Conservation (phyloP, 2,329 filamentous ascomycete species). For the Alternaria gaisen region DNA sequence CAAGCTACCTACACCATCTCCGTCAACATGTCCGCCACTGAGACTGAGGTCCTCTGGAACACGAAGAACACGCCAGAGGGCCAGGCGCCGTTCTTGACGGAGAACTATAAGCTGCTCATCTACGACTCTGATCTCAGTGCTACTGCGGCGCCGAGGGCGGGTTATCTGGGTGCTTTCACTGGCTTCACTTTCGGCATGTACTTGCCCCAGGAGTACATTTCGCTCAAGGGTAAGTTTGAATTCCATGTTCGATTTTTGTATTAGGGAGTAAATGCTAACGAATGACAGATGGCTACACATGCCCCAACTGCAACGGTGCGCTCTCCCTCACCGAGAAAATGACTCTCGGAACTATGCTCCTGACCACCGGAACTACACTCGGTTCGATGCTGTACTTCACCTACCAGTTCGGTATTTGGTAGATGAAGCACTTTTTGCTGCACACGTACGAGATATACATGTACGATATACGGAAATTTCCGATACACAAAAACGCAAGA, state of each 20-base stretch:
- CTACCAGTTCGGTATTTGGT: conserved; percentile 55
- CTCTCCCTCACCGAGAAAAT: conserved; percentile 63
- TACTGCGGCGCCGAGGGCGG: conserved; percentile 61
- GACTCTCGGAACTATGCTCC: conserved; percentile 64
- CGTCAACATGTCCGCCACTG: conserved; percentile 63
- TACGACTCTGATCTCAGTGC: conserved; percentile 66
- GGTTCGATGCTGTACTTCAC: conserved; percentile 65
- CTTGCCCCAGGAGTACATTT: conserved; percentile 60
- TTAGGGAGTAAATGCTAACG: conserved; percentile 14
- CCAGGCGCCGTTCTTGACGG: conserved; percentile 60
- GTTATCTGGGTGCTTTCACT: conserved; percentile 63
- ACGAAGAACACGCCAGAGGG: conserved; percentile 53
- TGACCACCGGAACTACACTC: conserved; percentile 65
- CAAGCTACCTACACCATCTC: conserved; percentile 69
- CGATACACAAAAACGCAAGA: neutral
- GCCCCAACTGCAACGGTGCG: conserved; percentile 65
- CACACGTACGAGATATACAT: neutral
- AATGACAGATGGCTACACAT: conserved; percentile 58
- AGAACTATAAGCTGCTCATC: conserved; percentile 70
- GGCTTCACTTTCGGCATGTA: conserved; percentile 72
- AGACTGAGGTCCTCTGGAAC: conserved; percentile 68
- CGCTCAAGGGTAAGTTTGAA: conserved; percentile 57
- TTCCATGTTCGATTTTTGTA: neutral
- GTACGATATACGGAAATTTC: neutral
- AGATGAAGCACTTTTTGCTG: conserved; percentile 7